These are phyloP conservation scores for Fusarium tanahbumbuense DNA, from an alignment of 2,329 filamentous ascomycete species.

Conservation along the genomic window DNA sequence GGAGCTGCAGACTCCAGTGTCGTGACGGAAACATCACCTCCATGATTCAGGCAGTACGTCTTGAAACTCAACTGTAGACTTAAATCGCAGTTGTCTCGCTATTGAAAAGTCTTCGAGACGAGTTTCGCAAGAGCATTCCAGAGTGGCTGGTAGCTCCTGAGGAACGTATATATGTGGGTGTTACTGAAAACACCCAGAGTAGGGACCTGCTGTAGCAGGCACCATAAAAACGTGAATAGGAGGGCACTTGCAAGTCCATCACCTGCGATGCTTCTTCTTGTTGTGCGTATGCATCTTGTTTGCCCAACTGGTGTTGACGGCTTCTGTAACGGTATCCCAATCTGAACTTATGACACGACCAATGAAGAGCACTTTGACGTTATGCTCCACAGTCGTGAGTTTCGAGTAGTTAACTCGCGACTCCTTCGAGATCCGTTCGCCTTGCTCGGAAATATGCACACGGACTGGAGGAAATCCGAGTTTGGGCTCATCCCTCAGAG, in stretches of 20 bases:
- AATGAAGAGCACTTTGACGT: constrained; percentile 67
- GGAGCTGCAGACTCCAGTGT: neutral
- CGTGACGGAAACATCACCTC: neutral
- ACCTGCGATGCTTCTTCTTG: constrained; percentile 46
- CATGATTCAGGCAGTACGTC: constrained; percentile 2
- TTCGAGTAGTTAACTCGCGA: constrained; percentile 71
- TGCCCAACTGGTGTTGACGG: constrained; percentile 63
- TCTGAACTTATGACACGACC: constrained; percentile 58
- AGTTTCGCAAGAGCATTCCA: constrained; percentile 37
- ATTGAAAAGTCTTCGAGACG: constrained; percentile 27
- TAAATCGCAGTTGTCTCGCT: constrained; percentile 20
- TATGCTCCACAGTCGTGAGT: constrained; percentile 67
- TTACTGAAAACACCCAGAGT: constrained; percentile 37
- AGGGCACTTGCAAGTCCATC: constrained; percentile 18
- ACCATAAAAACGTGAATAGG: constrained; percentile 45
- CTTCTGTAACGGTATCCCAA: constrained; percentile 56
- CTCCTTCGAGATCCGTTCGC: constrained; percentile 60
- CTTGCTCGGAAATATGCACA: constrained; percentile 56
- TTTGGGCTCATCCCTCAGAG: constrained; percentile 56
- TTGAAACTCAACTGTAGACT: constrained; percentile 2
- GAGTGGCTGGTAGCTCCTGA: constrained; percentile 34
- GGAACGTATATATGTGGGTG: constrained; percentile 50
- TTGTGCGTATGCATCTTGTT: constrained; percentile 56
- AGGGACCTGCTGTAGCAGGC: constrained; percentile 33
- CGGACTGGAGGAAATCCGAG: constrained; percentile 62